Evolutionary conservation across 768 basidiomycete species (phyloP).

Genomic region (Hypholoma sublateritium): DNA sequence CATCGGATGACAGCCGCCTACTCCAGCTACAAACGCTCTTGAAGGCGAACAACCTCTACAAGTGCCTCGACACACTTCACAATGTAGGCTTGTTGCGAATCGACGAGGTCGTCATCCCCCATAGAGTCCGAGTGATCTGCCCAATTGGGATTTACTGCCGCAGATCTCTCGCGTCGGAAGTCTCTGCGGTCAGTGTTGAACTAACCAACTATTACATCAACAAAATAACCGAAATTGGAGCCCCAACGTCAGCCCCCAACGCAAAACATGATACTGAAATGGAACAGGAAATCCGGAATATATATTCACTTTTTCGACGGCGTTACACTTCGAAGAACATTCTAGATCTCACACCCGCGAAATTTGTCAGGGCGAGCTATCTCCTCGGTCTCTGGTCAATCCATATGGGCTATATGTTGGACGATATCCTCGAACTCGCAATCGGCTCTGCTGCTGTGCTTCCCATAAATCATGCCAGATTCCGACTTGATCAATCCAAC

Average conservation of each 20-base stretch:
- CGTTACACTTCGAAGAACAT: background rate
- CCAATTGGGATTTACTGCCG: background rate
- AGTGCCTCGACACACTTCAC: conserved; percentile 1
- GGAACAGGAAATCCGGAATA: conserved; percentile 1
- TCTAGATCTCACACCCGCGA: background rate
- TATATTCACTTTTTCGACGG: background rate
- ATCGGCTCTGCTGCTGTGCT: background rate
- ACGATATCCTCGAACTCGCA: background rate
- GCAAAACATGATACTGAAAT: background rate
- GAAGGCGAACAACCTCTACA: background rate
- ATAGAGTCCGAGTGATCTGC: background rate
- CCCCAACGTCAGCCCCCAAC: background rate
- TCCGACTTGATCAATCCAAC: background rate
- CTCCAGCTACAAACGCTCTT: background rate
- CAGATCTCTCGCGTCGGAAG: background rate
- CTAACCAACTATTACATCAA: conserved; percentile 1
- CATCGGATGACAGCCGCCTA: background rate
- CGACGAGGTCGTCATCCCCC: background rate
- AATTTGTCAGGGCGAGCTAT: background rate
- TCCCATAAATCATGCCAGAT: background rate
- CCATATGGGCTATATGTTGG: background rate
- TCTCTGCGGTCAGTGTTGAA: background rate
- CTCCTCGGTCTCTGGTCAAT: conserved; percentile 3
- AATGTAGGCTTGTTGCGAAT: background rate
- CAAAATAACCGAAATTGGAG: background rate